Evolutionary conservation across 116 monocot genomes (phyloP).

Genomic region (Dioscorea cayenensis): DNA sequence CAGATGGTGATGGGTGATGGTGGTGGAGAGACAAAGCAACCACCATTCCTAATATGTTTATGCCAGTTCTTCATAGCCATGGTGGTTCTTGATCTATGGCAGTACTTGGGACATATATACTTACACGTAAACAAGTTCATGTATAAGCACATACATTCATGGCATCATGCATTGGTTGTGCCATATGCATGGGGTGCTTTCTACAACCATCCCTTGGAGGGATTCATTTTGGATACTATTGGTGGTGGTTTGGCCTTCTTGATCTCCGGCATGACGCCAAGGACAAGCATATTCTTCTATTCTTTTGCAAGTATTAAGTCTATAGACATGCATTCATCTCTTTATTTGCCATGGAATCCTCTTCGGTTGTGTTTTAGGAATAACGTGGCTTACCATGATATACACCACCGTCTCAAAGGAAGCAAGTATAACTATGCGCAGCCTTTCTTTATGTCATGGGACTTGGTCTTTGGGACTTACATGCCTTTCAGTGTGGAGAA

Average conservation of each 20-base stretch:
- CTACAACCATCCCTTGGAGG: slow-evolving; percentile 6
- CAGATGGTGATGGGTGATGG: too few species aligned
- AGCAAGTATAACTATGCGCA: slow-evolving; percentile 5
- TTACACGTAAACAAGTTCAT: slow-evolving; percentile 10
- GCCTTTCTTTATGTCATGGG: slow-evolving; percentile 7
- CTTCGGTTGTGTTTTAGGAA: slow-evolving; percentile 1
- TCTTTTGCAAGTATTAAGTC: slow-evolving; percentile 1
- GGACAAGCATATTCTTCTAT: slow-evolving; percentile 1
- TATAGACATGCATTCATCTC: background rate
- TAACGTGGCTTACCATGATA: slow-evolving; percentile 7
- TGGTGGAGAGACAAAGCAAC: too few species aligned
- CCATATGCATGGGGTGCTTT: slow-evolving; percentile 1
- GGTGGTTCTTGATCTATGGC: slow-evolving; percentile 6
- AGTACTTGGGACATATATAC: slow-evolving; percentile 7
- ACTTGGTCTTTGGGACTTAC: slow-evolving; percentile 2
- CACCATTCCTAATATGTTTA: background rate
- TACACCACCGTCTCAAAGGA: slow-evolving; percentile 2
- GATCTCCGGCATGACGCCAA: background rate
- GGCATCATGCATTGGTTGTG: slow-evolving; percentile 2
- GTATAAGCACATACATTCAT: slow-evolving; percentile 6
- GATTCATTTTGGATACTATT: background rate
- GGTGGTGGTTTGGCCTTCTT: background rate
- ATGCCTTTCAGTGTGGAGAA: slow-evolving; percentile 8
- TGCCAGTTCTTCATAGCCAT: slow-evolving; percentile 7
- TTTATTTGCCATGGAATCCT: background rate